Base-by-base conservation (phyloP, 495 filamentous ascomycete genomes). In the Hapsidospora chrysogenum region DNA sequence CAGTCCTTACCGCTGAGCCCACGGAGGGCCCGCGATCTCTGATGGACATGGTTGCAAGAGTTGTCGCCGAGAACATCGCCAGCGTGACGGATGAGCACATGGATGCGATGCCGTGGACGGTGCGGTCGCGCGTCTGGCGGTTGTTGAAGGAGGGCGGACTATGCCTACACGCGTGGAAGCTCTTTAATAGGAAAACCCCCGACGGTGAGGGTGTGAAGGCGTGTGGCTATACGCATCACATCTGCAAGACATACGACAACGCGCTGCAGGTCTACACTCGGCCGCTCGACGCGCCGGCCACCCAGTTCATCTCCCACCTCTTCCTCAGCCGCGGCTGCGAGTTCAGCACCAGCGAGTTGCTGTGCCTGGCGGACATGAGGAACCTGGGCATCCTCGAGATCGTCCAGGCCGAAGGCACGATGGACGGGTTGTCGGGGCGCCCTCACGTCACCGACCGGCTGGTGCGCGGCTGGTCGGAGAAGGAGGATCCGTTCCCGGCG, bases 341-440 rank as follows among this genome's bases (percentile, higher is more conserved):
- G 11, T 42, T 51, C 22, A 18, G 22, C 3, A 35, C 46, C 0
- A 19, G 41, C 17, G 47, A 57, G 13, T 36, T 59, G n/a, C 20
- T 54, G 9, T 0, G 30, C 2, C 38, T 61, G 11, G 31, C 51
- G 3, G 14, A 38, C 3, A 33, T 61, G 13, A 45, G 39, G 28
- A 53, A 51, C 18, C 36, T 61, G 3, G 54, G 39, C 8, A 43
- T 53, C 4, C 48, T 61, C 2, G 46, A 57, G 27, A 35, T 58
- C 5, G 31, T 50, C 13, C 41, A 48, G n/a, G 7, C 2, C 0
- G 26, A 14, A 9, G 21, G 38, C 10, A 3, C 20, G 19, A 11
- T 16, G 3, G 9, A 21, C 13, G 17, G 17, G 4, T 21, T 35
- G 22, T 4, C 6, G 11, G 3, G 4, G 13, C 18, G 39, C 36